A percentile compares a stretch with the other conserved stretches of the same genome.
phyloP scores from a whole-genome alignment of 2,329 filamentous ascomycete genomes.

The Pseudogymnoascus sp. region DNA sequence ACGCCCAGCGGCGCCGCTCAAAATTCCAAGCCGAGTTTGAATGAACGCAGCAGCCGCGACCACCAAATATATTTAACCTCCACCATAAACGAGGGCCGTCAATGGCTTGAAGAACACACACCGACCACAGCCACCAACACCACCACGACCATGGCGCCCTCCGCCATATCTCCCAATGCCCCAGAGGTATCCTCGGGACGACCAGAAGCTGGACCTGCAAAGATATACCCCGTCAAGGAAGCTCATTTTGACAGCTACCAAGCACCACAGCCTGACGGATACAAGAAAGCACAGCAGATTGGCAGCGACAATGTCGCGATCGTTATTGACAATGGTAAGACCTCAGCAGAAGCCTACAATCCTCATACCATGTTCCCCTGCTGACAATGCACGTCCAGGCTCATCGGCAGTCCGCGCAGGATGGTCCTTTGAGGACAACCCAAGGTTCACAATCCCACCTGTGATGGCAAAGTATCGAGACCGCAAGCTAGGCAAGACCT shows the following conservation, averaged over 20 bases:
- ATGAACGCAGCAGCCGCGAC: neutral
- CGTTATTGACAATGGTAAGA: constrained; percentile 90
- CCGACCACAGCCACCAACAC: neutral
- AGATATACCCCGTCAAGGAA: constrained; percentile 56
- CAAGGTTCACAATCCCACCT: constrained; percentile 73
- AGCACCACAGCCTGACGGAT: constrained; percentile 57
- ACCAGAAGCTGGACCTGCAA: constrained; percentile 37
- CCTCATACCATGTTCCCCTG: neutral
- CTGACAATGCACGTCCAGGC: constrained; percentile 43
- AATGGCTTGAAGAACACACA: constrained; percentile 43
- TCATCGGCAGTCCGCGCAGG: constrained; percentile 85
- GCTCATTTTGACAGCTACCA: constrained; percentile 52
- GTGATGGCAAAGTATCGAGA: constrained; percentile 95
- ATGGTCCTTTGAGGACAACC: constrained; percentile 87
- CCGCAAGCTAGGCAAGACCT: constrained; percentile 84
- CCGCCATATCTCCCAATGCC: constrained; percentile 22
- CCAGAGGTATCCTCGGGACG: constrained; percentile 8
- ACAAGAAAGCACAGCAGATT: constrained; percentile 48
- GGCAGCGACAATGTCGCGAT: constrained; percentile 64
- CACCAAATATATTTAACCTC: neutral
- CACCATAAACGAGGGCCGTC: constrained; percentile 40
- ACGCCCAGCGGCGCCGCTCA: constrained; percentile 1
- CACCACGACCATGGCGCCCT: constrained; percentile 26
- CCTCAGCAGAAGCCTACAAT: neutral
- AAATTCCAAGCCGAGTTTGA: neutral